Percentiles rank a stretch among this genome's conserved stretches.
These are phyloP conservation scores for Parasitella parasitica DNA, from an alignment of 371 early-diverging fungal genomes.

Conservation along the genomic window DNA sequence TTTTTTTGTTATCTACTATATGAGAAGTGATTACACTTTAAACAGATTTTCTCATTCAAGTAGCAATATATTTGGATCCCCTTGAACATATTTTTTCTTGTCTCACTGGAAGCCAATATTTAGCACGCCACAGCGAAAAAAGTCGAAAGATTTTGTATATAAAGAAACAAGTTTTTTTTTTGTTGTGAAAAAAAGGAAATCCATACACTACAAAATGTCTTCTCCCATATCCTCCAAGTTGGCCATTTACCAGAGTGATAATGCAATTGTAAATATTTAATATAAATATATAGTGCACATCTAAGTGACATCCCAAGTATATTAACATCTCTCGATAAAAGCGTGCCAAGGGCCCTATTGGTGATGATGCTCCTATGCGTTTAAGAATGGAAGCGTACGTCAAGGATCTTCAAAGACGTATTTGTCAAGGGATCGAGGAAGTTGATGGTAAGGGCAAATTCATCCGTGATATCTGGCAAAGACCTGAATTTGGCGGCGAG, in stretches of 20 bases:
- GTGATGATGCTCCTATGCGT: constrained; percentile 65
- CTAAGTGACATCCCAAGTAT: background rate
- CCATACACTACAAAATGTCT: constrained; percentile 8
- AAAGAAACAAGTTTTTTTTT: background rate
- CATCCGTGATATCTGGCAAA: constrained; percentile 74
- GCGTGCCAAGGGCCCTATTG: constrained; percentile 23
- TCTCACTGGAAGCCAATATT: constrained; percentile 13
- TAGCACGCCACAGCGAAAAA: constrained; percentile 18
- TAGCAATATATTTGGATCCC: background rate
- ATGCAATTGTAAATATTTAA: constrained; percentile 9
- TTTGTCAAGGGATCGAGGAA: constrained; percentile 57
- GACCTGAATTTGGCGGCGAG: constrained; percentile 81
- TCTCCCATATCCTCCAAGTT: constrained; percentile 25
- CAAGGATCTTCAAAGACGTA: constrained; percentile 72
- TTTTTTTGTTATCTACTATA: too few species aligned
- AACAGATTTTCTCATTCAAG: too few species aligned
- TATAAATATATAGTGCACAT: background rate
- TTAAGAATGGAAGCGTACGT: constrained; percentile 81
- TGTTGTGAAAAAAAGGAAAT: background rate
- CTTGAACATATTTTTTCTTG: background rate
- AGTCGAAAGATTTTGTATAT: background rate
- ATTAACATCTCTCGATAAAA: too few species aligned
- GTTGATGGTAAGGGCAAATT: constrained; percentile 70
- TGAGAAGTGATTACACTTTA: too few species aligned
- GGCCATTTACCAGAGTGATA: constrained; percentile 23